Evolutionary conservation across 139 green algal genomes (phyloP), one percentile per base, ranked within the genome.

Genomic region (Tetraselmis striata): DNA sequence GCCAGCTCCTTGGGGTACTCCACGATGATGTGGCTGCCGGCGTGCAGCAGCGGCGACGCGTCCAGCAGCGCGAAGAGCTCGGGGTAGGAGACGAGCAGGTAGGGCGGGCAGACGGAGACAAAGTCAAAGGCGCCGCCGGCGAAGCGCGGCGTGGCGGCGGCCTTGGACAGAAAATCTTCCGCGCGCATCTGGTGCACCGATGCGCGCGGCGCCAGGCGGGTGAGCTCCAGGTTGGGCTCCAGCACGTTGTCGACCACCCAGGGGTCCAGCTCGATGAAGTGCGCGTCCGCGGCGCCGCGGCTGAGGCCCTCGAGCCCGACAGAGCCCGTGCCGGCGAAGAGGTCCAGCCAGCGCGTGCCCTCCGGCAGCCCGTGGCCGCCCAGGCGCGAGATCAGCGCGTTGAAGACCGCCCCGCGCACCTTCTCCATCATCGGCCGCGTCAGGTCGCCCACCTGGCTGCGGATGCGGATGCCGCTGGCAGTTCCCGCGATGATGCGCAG

Each of bases 401-500:
- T 90, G 84, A 97, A 97, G 31, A 95, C 87, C 23, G 93, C 94
- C 22, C 84, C 84, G 0, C 91, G 86, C 27, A 95, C 92, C 86
- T 92, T 95, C 83, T 95, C 94, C 94, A 97, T 97, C 94, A 97
- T 97, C 2, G 94, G 94, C 22, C 94, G 86, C 11, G 93, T 96
- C 67, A 76, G 79, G 30, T 87, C 80, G 32, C 78, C 83, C 79
- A 27, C 5, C 27, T n/a, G 45, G 76, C 29, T 30, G 2, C 2
- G 23, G 23, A 27, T 25, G 11, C 2, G 67, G 11, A 25, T 25
- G 67, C 67, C 22, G 67, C 67, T 77, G 67, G 92, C 91, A 2
- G 31, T 83, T n/a, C 92, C 92, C 23, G 77, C 76, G 18, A 95
- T 88, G 78, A 95, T 92, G 45, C 89, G 84, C 82, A 95, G 83